phyloP scores from a whole-genome alignment of 257 asterid species.

The Echites panduratus region DNA sequence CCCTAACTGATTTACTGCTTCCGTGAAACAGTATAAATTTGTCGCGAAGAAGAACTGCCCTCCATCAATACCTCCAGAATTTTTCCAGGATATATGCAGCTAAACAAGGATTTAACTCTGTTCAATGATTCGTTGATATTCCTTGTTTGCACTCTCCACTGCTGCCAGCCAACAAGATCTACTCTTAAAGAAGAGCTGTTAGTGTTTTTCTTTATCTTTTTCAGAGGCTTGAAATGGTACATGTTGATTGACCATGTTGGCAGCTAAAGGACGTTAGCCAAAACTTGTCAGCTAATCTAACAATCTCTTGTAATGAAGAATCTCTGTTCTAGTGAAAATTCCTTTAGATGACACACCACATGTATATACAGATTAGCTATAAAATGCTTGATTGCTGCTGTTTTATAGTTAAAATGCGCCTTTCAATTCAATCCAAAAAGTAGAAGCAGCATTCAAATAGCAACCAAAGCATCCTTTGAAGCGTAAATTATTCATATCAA shows the following conservation, averaged over 20 bases:
- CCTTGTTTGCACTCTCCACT: not conserved
- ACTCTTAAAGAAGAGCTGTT: not conserved
- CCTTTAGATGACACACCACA: not conserved
- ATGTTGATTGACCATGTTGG: not conserved
- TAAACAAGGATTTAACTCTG: slow-evolving; percentile 20
- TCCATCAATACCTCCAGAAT: slow-evolving; percentile 64
- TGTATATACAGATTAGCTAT: not conserved
- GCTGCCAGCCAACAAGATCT: not conserved
- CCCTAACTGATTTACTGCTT: not conserved
- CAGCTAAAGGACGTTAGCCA: not conserved
- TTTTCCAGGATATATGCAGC: slow-evolving; percentile 51
- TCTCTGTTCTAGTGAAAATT: not conserved
- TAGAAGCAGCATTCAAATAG: too few species aligned
- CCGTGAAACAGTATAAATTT: slow-evolving; percentile 72
- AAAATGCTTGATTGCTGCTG: not conserved
- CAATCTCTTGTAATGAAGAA: not conserved
- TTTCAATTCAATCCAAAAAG: not conserved
- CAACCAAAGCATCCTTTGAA: not conserved
- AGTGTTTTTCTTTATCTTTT: slow-evolving; percentile 1
- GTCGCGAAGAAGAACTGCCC: slow-evolving; percentile 97
- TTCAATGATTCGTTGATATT: slow-evolving; percentile 11
- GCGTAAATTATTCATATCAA: not conserved
- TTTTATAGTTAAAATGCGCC: not conserved
- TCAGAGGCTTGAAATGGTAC: not conserved
- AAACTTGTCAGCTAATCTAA: not conserved